These are phyloP conservation scores for Friedmanniomyces simplex DNA, from an alignment of 495 filamentous ascomycete genomes.

Conservation along the genomic window DNA sequence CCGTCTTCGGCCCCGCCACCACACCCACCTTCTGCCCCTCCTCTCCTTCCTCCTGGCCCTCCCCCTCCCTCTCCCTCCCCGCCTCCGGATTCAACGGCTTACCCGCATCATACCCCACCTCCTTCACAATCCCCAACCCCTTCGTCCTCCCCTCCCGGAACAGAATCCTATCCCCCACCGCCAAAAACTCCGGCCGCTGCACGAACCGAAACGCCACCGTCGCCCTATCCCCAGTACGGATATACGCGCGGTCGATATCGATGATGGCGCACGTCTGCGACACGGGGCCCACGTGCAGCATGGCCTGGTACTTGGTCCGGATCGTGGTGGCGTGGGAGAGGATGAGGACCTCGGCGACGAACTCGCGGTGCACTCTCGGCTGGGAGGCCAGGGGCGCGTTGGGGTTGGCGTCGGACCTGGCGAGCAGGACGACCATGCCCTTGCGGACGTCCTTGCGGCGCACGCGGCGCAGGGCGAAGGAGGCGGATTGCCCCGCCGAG, in stretches of 20 bases:
- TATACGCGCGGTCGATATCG: slow-evolving; percentile 92
- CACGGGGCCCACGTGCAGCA: slow-evolving; percentile 94
- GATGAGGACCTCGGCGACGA: slow-evolving; percentile 92
- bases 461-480: slow-evolving; percentile 78
- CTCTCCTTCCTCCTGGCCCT: slow-evolving; percentile 30
- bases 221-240: slow-evolving; percentile 86
- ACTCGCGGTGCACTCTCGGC: slow-evolving; percentile 79
- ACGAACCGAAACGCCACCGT: slow-evolving; percentile 89
- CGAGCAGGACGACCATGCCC: slow-evolving; percentile 89
- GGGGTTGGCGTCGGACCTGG: slow-evolving; percentile 52
- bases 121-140: slow-evolving; percentile 88
- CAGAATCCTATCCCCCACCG: slow-evolving; percentile 75
- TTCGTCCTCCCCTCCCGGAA: slow-evolving; percentile 95
- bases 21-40: not conserved
- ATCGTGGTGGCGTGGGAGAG: slow-evolving; percentile 97
- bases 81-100: slow-evolving; percentile 45
- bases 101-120: slow-evolving; percentile 69
- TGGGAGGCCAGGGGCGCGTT: slow-evolving; percentile 23
- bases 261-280: slow-evolving; percentile 95
- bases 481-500: slow-evolving; percentile 84
- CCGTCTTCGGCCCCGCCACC: not conserved
- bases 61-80: not conserved
- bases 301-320: slow-evolving; percentile 94
- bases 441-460: slow-evolving; percentile 90
- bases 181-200: slow-evolving; percentile 90